Percentiles rank a stretch among this genome's conserved stretches.
phyloP scores from a whole-genome alignment of 2,329 filamentous ascomycete genomes.

The Calonectria leucothoes region DNA sequence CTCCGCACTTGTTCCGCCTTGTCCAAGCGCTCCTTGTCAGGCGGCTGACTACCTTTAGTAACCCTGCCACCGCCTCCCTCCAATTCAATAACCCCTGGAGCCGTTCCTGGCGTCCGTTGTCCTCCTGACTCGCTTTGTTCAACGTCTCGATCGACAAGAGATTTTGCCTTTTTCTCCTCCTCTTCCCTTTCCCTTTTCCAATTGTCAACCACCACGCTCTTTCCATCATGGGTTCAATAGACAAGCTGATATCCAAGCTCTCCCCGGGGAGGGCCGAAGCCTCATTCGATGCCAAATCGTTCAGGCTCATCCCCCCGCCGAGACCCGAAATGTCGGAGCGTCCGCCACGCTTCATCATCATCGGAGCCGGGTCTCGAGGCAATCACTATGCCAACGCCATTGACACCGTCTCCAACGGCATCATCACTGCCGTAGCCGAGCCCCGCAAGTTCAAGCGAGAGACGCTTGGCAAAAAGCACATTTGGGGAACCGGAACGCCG shows the following conservation, averaged over 20 bases:
- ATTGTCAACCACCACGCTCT: not conserved
- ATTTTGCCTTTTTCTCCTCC: not conserved
- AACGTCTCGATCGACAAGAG: not conserved
- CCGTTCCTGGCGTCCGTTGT: not conserved
- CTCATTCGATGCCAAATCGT: constrained; percentile 24
- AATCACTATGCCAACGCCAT: constrained; percentile 79
- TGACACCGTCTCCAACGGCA: constrained; percentile 70
- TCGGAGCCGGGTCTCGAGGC: constrained; percentile 86
- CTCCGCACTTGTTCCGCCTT: not conserved
- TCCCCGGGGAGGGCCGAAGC: constrained; percentile 20
- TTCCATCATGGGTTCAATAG: constrained; percentile 33
- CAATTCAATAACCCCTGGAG: not conserved
- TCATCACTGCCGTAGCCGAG: constrained; percentile 84
- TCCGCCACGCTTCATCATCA: constrained; percentile 77
- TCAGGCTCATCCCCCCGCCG: constrained; percentile 46
- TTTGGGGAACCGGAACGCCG: constrained; percentile 71
- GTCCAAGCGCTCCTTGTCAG: not conserved
- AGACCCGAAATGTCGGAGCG: constrained; percentile 58
- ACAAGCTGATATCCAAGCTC: constrained; percentile 25
- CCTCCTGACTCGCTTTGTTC: not conserved
- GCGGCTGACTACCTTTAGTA: not conserved
- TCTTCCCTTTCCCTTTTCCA: not conserved
- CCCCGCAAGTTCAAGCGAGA: constrained; percentile 81
- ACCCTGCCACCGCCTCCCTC: not conserved
- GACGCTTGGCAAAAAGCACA: constrained; percentile 76